Conservation (phyloP, 2,329 filamentous ascomycete genomes). For the Hypoxylon sp. region DNA sequence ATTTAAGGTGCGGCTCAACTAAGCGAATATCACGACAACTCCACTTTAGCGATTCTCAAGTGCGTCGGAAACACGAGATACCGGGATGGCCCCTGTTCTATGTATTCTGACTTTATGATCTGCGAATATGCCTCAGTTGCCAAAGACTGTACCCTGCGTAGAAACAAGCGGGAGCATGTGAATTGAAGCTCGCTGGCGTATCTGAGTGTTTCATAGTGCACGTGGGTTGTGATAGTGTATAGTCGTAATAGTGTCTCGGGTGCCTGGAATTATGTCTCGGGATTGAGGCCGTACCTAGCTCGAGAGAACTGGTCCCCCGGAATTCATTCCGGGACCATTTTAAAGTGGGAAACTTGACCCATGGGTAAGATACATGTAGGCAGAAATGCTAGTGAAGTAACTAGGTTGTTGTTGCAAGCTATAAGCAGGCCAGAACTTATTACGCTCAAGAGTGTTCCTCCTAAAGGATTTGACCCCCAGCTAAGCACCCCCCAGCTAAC, state of each 20-base stretch:
- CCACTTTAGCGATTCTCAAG: background rate
- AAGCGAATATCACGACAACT: constrained; percentile 9
- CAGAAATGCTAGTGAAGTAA: background rate
- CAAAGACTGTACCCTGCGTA: background rate
- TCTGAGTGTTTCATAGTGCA: background rate
- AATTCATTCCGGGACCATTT: background rate
- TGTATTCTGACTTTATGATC: background rate
- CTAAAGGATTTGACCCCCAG: constrained; percentile 8
- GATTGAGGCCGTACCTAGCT: background rate
- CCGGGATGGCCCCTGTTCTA: background rate
- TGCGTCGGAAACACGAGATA: background rate
- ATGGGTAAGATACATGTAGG: background rate
- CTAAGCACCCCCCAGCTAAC: background rate
- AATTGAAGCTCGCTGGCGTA: background rate
- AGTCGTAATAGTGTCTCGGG: background rate
- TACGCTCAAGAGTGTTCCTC: background rate
- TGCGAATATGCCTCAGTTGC: background rate
- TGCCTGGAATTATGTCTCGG: background rate
- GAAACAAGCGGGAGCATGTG: background rate
- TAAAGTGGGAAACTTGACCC: constrained; percentile 7
- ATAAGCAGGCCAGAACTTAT: constrained; percentile 10
- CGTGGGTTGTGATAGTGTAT: background rate
- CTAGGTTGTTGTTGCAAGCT: background rate
- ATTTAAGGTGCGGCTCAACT: constrained; percentile 13
- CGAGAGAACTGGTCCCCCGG: background rate